Base-by-base conservation (phyloP, 352 stramenopile genomes). In the Globisporangium uncinulatum region DNA sequence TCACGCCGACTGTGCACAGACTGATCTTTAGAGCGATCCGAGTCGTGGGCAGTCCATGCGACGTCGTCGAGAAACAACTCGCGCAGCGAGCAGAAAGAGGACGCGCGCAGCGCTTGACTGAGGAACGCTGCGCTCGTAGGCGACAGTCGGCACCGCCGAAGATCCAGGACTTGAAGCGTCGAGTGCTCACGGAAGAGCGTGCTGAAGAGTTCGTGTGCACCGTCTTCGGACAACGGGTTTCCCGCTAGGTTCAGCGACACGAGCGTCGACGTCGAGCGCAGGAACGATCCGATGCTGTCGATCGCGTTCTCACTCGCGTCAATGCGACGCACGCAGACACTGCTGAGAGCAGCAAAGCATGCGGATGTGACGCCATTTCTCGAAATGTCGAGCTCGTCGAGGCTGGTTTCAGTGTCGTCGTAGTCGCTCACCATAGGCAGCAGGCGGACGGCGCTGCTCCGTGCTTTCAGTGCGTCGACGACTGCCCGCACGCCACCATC, bases 401-500 rank as follows among this genome's bases (percentile, higher is more conserved):
- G 49, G 14, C 62, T 51, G 10, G 37, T 37, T n/a, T n/a, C n/a
- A n/a, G n/a, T n/a, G n/a, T n/a, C n/a, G n/a, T n/a, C n/a, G n/a
- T n/a, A n/a, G n/a, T n/a, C n/a, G n/a, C n/a, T n/a, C n/a, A n/a
- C n/a, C n/a, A n/a, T n/a, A n/a, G n/a, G n/a, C n/a, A n/a, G n/a
- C n/a, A n/a, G n/a, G n/a, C n/a, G n/a, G 0, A 51, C 31, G 15
- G 32, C 32, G 1, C 8, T 53, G 41, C 65, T 59, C 2, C 73
- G 48, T 17, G 57, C 41, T 24, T 69, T 71, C 7, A 87, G 55
- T 0, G 70, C 72, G 51, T 87, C 76, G 1, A 70, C 62, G 47
- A 87, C 70, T 7, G 74, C 76, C 7, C 74, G 70, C 39, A 84
- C 37, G 0, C 76, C 76, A 13, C 76, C 71, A 44, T 87, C 76